These are phyloP conservation scores for Wickerhamomyces ciferrii DNA, from an alignment of 805 yeast genomes.

Conservation along the genomic window DNA sequence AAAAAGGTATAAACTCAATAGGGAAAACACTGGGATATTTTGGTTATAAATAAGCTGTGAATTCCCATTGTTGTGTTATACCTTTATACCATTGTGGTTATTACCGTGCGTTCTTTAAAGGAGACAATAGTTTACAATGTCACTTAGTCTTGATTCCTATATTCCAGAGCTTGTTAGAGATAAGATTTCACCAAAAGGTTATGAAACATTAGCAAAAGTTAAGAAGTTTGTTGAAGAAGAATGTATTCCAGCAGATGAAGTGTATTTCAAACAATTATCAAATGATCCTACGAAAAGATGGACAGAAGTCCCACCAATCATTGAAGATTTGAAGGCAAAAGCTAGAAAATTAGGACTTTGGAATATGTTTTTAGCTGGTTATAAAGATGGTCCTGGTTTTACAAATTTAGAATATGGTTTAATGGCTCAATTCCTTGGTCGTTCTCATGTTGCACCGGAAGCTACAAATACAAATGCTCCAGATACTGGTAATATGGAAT, in stretches of 20 bases:
- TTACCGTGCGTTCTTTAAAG: too few species aligned
- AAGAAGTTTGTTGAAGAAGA: slow-evolving; percentile 51
- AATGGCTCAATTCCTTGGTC: slow-evolving; percentile 60
- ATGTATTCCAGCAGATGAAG: slow-evolving; percentile 50
- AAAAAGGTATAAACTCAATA: not conserved
- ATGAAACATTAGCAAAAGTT: slow-evolving; percentile 27
- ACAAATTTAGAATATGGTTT: slow-evolving; percentile 60
- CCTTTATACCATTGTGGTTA: too few species aligned
- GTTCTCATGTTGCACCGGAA: slow-evolving; percentile 49
- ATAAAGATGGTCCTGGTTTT: slow-evolving; percentile 49
- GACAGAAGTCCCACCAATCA: slow-evolving; percentile 39
- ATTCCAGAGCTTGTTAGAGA: slow-evolving; percentile 31
- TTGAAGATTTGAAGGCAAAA: slow-evolving; percentile 45
- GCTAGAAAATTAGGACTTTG: slow-evolving; percentile 51
- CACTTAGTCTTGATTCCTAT: slow-evolving; percentile 16
- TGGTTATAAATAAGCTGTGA: not conserved
- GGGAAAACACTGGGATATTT: not conserved
- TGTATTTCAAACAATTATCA: slow-evolving; percentile 35
- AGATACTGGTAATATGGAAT: slow-evolving; percentile 55
- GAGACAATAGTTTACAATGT: not conserved
- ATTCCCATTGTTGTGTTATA: too few species aligned
- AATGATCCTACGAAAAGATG: slow-evolving; percentile 39
- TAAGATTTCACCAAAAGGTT: slow-evolving; percentile 28
- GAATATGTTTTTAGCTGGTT: slow-evolving; percentile 49
- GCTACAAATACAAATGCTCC: slow-evolving; percentile 59